Percentiles rank a stretch among this genome's conserved stretches.
phyloP scores from a whole-genome alignment of 225 moss, liverwort and hornwort species.

The Marchantia polymorpha region DNA sequence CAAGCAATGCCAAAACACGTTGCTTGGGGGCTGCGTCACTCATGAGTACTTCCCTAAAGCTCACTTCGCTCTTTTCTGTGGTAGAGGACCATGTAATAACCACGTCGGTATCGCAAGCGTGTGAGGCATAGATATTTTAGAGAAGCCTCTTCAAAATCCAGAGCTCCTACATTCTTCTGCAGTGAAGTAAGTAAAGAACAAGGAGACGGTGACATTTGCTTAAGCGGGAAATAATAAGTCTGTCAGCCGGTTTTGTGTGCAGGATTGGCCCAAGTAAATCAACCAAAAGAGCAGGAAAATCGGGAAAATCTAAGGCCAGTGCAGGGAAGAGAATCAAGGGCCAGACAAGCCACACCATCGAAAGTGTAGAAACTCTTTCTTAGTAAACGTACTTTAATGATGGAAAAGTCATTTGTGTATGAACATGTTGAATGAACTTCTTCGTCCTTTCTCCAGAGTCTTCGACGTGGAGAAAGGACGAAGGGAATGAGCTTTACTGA shows the following conservation, averaged over 20 bases:
- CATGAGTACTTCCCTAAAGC: conserved; percentile 29
- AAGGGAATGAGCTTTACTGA: not conserved
- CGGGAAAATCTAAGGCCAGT: conserved; percentile 41
- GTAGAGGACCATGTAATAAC: no score
- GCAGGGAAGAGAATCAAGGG: conserved; percentile 49
- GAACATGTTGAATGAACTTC: not conserved
- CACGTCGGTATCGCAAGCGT: no score
- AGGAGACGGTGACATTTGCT: no score
- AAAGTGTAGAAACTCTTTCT: conserved; percentile 44
- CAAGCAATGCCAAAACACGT: conserved; percentile 30
- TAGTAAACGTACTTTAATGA: no score
- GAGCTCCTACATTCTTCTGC: no score
- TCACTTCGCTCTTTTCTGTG: not conserved
- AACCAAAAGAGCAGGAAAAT: conserved; percentile 57
- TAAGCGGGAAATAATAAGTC: no score
- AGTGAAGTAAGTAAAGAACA: no score
- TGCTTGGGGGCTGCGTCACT: conserved; percentile 47
- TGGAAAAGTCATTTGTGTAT: no score
- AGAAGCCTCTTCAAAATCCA: no score
- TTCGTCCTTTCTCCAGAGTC: not conserved
- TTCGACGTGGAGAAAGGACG: not conserved
- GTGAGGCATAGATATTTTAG: no score
- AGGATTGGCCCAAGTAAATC: conserved; percentile 70
- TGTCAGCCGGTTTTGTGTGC: not conserved
- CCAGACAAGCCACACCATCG: conserved; percentile 42